Base-by-base conservation (phyloP, 1,284 basidiomycete genomes). In the Pseudozyma sp. region DNA sequence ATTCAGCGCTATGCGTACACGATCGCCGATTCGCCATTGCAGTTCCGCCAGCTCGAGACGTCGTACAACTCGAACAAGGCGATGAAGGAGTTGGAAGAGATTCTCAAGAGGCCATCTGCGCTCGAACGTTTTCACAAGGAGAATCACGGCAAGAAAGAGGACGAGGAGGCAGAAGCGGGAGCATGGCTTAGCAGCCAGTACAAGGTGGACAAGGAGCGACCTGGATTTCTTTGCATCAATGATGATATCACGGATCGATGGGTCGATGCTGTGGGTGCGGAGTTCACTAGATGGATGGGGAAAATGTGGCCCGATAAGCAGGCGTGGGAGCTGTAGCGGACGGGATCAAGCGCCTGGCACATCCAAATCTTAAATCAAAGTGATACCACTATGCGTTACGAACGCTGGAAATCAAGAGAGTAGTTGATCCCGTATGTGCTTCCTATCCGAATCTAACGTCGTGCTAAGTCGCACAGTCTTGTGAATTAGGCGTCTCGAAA, bases 1-100 rank as follows among this genome's bases (percentile, higher is more conserved):
- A 68, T 79, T 34, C 66, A 66, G 25, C 61, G 72, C 18, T 79
- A 79, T 57, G 52, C 71, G 16, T 79, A 76, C 56, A 63, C 60
- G 6, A 54, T 79, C 11, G 59, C 61, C 43, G 64, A 75, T 12
- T 54, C 66, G 2, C 74, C 68, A 0, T 18, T 74, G 19, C 36
- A 45, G 9, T 78, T 78, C 54, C 47, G 61, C 13, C 70, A 53
- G 50, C 61, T 72, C 25, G 61, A 71, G 34, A 70, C 69, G n/a
- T 48, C 40, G 21, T 53, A 56, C 57, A 65, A 57, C 36, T 34
- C 68, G 10, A 9, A 7, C 5, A 39, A 14, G 34, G 34, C 45
- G 4, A 50, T 69, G 51, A 52, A 36, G 3, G 19, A 19, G 10
- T 55, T 74, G 11, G 38, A 64, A 16, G 14, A 48, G 10, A 19